Base-by-base conservation (phyloP, 768 basidiomycete species). In the Russula vinacea region DNA sequence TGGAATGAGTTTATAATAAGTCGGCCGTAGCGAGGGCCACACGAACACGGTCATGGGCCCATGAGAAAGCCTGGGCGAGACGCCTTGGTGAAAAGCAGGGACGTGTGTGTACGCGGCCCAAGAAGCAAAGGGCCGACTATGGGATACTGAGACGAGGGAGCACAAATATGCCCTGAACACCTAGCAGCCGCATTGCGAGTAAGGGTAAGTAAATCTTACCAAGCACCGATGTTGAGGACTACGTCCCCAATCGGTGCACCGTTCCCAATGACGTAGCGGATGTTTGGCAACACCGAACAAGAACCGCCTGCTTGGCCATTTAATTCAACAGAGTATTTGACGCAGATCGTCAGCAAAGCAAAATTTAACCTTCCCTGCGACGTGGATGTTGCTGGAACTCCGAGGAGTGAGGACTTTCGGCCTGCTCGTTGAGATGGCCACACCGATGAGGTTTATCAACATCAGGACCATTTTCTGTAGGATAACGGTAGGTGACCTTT, bases 211-310 rank as follows among this genome's bases (percentile, higher is more conserved):
- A n/a, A n/a, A n/a, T n/a, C 45, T 47, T 47, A 47, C 22, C 45
- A 5, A 24, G 22, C n/a, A 14, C 45, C 13, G 45, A 47, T 13
- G 22, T n/a, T 60, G 3, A 70, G 65, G 66, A 82, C 78, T n/a
- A 65, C 85, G 85, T 22, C 55, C 17, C 2, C 33, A 8, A 78
- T 78, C 11, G 0, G 78, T n/a, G 52, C n/a, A 54, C n/a, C 22
- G 13, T 44, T 42, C 10, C 19, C 19, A n/a, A 44, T 2, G 53
- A 16, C 53, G 37, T 24, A 1, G 33, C 19, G n/a, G n/a, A 53
- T 37, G 52, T 37, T 35, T n/a, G 40, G 40, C 7, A 42, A 42
- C 40, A 16, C 14, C 5, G 40, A 13, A 39, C 40, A 5, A 17
- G 16, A 16, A 40, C 40, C 17, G 19, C 16, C 8, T 24, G 45